Evolutionary conservation across 768 basidiomycete genomes (phyloP), one percentile per base, ranked within the genome.

Genomic region (Leccinum incarnatum): DNA sequence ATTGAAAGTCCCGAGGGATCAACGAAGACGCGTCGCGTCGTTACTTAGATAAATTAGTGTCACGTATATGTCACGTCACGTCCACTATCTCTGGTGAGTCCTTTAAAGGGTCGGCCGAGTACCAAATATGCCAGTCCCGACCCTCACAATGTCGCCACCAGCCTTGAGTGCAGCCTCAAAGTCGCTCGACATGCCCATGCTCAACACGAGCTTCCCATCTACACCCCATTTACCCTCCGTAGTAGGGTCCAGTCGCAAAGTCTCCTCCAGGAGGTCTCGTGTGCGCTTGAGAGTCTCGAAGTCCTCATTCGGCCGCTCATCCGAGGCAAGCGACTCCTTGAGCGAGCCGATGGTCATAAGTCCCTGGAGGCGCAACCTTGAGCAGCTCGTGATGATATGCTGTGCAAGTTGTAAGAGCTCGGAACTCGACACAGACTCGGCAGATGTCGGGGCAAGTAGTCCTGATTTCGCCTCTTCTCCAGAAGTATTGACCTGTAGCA

Each of bases 111-210:
- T 81, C 37, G 78, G 77, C 59, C 95, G 77, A 55, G 80, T 74
- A 0, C 95, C 95, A 69, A 96, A 96, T 46, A 98, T 94, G 17
- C 87, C 85, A 3, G 92, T 93, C 2, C 96, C 96, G 5, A 98
- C 94, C 50, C 97, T 75, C 1, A 98, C 95, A 49, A 93, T 84
- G 67, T 92, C 87, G 65, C 92, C 90, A 1, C 95, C 96, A 12
- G 86, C 84, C 70, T 78, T 81, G 51, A 98, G 73, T 4, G 96
- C 97, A 29, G 86, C 83, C 70, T 89, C 91, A 67, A 94, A 98
- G 67, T 98, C 96, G 61, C 87, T 88, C 53, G 93, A 95, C 96
- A 98, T 98, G 7, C 96, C 96, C 95, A 97, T 98, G 58, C 91
- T 93, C 70, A 93, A 67, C 65, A 87, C 27, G 54, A 93, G 69